These are phyloP conservation scores for Petunia hybrid DNA, from an alignment of 305 asterid species.

Conservation along the genomic window DNA sequence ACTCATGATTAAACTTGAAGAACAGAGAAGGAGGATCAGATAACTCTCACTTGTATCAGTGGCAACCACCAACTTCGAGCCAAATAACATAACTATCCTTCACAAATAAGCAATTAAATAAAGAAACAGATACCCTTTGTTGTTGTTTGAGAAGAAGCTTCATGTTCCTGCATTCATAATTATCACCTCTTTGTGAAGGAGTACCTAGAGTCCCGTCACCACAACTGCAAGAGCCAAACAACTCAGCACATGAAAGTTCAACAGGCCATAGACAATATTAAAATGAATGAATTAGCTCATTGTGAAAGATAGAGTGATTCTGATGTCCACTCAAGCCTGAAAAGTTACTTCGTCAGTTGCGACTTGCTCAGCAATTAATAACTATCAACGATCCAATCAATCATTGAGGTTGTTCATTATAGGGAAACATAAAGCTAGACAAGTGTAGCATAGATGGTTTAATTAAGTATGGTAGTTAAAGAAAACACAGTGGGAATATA, in stretches of 20 bases:
- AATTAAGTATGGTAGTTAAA: neutral
- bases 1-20: neutral
- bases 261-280: neutral
- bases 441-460: slow-evolving; percentile 1
- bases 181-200: slow-evolving; percentile 89
- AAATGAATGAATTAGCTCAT: slow-evolving; percentile 11
- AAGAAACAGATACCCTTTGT: slow-evolving; percentile 66
- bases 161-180: slow-evolving; percentile 92
- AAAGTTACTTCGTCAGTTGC: neutral
- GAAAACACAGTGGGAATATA: neutral
- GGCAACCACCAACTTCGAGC: neutral
- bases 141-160: slow-evolving; percentile 96
- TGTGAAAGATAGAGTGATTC: neutral
- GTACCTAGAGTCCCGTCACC: slow-evolving; percentile 92
- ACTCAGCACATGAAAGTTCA: neutral
- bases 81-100: slow-evolving; percentile 16
- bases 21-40: slow-evolving; percentile 4
- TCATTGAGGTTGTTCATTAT: neutral
- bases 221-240: slow-evolving; percentile 63
- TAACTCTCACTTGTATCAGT: neutral
- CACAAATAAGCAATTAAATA: slow-evolving; percentile 15
- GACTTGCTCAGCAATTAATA: slow-evolving; percentile 15
- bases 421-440: slow-evolving; percentile 12
- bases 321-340: neutral
- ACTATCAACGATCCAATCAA: neutral